These are phyloP conservation scores for Pneumocystis sp. DNA, from an alignment of 1,139 yeast genomes.

Conservation along the genomic window DNA sequence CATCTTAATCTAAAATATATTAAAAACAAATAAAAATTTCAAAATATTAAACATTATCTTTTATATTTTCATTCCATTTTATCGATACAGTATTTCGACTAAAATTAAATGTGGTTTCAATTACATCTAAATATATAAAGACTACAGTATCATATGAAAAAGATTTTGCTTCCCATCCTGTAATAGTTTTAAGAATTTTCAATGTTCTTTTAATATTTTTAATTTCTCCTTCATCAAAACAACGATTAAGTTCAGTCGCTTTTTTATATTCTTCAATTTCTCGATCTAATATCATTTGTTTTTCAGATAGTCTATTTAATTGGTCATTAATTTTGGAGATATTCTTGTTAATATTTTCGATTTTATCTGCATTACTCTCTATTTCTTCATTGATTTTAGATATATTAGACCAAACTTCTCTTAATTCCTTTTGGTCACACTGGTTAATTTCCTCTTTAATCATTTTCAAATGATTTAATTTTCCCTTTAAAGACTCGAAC, in stretches of 20 bases:
- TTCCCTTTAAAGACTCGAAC: slow-evolving; percentile 13
- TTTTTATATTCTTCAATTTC: slow-evolving; percentile 12
- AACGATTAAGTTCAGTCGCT: slow-evolving; percentile 11
- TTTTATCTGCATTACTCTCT: background rate
- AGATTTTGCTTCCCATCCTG: slow-evolving; percentile 9
- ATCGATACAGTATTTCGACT: background rate
- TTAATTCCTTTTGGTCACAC: slow-evolving; percentile 14
- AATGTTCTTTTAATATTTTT: slow-evolving; percentile 31
- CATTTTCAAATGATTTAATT: slow-evolving; percentile 17
- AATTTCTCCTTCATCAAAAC: slow-evolving; percentile 28
- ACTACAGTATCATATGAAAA: background rate
- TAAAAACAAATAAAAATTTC: background rate
- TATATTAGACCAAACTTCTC: slow-evolving; percentile 8
- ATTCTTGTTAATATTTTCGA: slow-evolving; percentile 1
- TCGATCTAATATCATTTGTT: slow-evolving; percentile 1
- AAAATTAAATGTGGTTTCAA: background rate
- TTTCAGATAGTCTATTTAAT: background rate
- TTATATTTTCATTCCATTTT: background rate
- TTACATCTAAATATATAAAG: background rate
- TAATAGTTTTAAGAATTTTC: background rate
- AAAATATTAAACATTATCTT: background rate
- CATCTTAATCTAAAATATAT: background rate
- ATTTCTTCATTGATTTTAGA: slow-evolving; percentile 6
- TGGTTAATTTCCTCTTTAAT: slow-evolving; percentile 9
- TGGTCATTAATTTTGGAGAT: slow-evolving; percentile 1